These are phyloP conservation scores for Globisporangium canariense DNA, from an alignment of 352 stramenopile genomes.

Conservation along the genomic window DNA sequence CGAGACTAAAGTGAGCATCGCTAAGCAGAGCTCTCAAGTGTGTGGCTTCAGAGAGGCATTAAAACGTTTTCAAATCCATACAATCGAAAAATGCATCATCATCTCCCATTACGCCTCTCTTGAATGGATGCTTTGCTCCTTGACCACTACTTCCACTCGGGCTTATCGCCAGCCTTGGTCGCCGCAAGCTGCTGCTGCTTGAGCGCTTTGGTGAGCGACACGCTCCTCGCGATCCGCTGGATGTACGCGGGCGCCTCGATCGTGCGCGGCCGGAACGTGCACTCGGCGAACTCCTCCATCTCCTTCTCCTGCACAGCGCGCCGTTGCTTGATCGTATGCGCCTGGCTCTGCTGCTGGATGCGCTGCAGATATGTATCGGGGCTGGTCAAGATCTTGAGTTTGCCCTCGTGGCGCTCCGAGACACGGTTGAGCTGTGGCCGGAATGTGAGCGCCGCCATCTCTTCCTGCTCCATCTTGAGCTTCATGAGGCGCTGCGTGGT, in stretches of 20 bases:
- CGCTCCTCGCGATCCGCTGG: conserved; percentile 75
- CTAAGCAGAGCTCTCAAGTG: no score
- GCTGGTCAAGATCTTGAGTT: conserved; percentile 76
- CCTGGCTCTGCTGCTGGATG: conserved; percentile 75
- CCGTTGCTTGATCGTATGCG: conserved; percentile 67
- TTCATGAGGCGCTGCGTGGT: conserved; percentile 82
- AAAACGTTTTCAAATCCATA: not conserved
- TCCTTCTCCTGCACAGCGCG: conserved; percentile 78
- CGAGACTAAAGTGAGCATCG: not conserved
- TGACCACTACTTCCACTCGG: conserved; percentile 56
- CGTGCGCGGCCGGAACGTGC: conserved; percentile 81
- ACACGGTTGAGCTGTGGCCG: conserved; percentile 67
- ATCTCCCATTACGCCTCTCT: not conserved
- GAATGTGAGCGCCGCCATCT: conserved; percentile 82
- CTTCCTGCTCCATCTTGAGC: conserved; percentile 85
- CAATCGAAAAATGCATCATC: conserved; percentile 8
- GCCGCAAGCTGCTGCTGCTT: conserved; percentile 50
- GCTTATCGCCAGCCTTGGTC: conserved; percentile 42
- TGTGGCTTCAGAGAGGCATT: not conserved
- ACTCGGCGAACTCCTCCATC: conserved; percentile 79
- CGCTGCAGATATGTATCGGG: conserved; percentile 81
- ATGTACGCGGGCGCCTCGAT: conserved; percentile 84
- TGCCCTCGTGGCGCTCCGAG: conserved; percentile 61
- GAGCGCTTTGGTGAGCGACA: conserved; percentile 66
- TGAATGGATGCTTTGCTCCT: not conserved